Evolutionary conservation across 2,329 filamentous ascomycete species (phyloP), one percentile per base, ranked within the genome.

Genomic region (Kalaharituber pfeilii): DNA sequence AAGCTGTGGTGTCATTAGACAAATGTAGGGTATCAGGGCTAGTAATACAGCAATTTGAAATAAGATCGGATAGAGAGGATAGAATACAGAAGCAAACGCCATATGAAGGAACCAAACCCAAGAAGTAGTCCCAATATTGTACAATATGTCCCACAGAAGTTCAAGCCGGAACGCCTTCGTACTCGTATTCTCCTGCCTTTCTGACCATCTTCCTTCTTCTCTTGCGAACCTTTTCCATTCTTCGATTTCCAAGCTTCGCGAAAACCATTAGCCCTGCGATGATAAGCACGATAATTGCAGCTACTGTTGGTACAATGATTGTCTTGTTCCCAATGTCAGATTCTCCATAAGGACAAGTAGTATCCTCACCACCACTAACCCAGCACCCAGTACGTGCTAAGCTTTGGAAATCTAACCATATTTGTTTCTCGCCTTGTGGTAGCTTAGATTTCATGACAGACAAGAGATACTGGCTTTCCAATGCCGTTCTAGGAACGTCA

Each of bases 121-220:
- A n/a, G n/a, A n/a, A n/a, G n/a, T n/a, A n/a, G n/a, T n/a, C n/a
- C n/a, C n/a, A n/a, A n/a, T n/a, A n/a, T n/a, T n/a, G n/a, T n/a
- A n/a, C n/a, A n/a, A n/a, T n/a, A n/a, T n/a, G n/a, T n/a, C n/a
- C n/a, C n/a, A n/a, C n/a, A n/a, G n/a, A n/a, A n/a, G n/a, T n/a
- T n/a, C n/a, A n/a, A n/a, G 54, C 51, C 33, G 80, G 80, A 51
- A 84, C 78, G 15, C 80, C 80, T 64, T 83, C 80, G 68, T 83
- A 82, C 62, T 81, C 77, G 74, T 77, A 80, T 1, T 77, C 77
- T 56, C 70, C 70, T 20, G 68, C 66, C 45, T 66, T 67, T 54
- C 67, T 65, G 52, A 70, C 66, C 56, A 71, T 69, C 49, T 67
- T 67, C 56, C 75, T 69, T 61, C 74, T 72, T 62, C 71, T 72